Percentiles rank a stretch among this genome's conserved stretches.
Evolutionary conservation across 2,329 filamentous ascomycete genomes (phyloP).

Genomic region (Paramyrothecium sp.): DNA sequence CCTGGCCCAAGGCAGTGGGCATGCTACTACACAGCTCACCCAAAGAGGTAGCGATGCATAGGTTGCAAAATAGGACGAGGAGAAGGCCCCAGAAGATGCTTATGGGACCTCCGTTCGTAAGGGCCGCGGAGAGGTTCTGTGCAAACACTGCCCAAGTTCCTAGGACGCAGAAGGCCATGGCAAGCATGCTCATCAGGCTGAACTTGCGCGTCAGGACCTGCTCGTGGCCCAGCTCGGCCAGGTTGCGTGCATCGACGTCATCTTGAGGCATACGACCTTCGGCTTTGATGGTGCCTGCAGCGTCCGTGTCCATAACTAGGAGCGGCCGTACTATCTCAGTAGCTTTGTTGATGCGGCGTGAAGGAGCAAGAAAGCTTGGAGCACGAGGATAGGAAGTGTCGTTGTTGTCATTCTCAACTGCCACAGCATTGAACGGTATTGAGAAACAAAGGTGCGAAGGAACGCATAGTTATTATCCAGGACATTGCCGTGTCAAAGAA

Average conservation of each 20-base stretch:
- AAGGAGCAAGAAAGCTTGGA: not conserved
- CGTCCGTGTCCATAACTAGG: constrained; percentile 14
- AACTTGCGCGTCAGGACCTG: constrained; percentile 45
- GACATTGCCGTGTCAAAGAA: too few species aligned
- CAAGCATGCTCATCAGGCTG: constrained; percentile 54
- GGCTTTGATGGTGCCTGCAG: constrained; percentile 16
- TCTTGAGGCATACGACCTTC: constrained; percentile 21
- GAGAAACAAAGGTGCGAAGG: not conserved
- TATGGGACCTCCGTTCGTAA: constrained; percentile 53
- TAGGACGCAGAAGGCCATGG: constrained; percentile 55
- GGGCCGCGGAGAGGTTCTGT: constrained; percentile 43
- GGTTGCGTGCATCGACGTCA: constrained; percentile 34
- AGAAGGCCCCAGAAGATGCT: constrained; percentile 54
- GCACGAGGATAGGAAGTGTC: not conserved
- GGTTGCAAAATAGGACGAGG: constrained; percentile 50
- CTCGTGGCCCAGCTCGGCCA: constrained; percentile 38
- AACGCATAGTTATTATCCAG: not conserved
- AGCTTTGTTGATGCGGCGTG: not conserved
- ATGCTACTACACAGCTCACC: constrained; percentile 57
- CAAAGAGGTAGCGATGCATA: constrained; percentile 53
- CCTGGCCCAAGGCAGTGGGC: constrained; percentile 60
- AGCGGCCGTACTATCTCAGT: not conserved
- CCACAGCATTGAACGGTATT: not conserved
- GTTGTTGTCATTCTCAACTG: not conserved
- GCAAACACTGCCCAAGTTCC: constrained; percentile 60